Evolutionary conservation across 768 basidiomycete genomes (phyloP).

Genomic region (Cyclocybe aegerita): DNA sequence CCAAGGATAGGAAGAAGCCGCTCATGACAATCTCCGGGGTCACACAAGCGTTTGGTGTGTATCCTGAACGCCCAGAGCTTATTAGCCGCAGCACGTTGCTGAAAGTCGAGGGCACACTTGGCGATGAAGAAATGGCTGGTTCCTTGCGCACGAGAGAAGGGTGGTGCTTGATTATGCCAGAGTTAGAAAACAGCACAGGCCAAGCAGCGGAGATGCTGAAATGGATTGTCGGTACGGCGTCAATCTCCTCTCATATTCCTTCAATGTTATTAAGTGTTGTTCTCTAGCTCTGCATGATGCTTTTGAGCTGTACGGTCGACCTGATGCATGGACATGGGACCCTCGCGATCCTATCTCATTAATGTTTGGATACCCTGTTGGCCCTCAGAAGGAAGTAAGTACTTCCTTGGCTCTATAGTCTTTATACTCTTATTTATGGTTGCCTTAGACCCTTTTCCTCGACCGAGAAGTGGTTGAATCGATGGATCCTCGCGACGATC

Average conservation of each 20-base stretch:
- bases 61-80: slow-evolving; percentile 91
- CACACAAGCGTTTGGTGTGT: slow-evolving; percentile 90
- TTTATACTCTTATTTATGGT: slow-evolving; percentile 10
- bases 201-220: slow-evolving; percentile 84
- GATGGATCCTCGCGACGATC: slow-evolving; percentile 76
- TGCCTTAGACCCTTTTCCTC: slow-evolving; percentile 74
- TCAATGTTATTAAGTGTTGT: slow-evolving; percentile 13
- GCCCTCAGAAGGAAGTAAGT: slow-evolving; percentile 78
- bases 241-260: background rate
- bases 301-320: slow-evolving; percentile 88
- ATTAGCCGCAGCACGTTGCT: slow-evolving; percentile 88
- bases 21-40: slow-evolving; percentile 68
- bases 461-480: slow-evolving; percentile 79
- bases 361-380: slow-evolving; percentile 95
- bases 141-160: slow-evolving; percentile 72
- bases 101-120: slow-evolving; percentile 86
- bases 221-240: slow-evolving; percentile 81
- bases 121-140: slow-evolving; percentile 70
- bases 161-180: slow-evolving; percentile 91
- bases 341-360: slow-evolving; percentile 77
- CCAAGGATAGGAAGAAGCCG: slow-evolving; percentile 72
- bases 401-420: background rate
- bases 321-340: slow-evolving; percentile 86
- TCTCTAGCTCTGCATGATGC: slow-evolving; percentile 75
- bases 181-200: slow-evolving; percentile 59